phyloP scores from a whole-genome alignment of 1,139 yeast genomes.

The Magnusiomyces tetraspermus region DNA sequence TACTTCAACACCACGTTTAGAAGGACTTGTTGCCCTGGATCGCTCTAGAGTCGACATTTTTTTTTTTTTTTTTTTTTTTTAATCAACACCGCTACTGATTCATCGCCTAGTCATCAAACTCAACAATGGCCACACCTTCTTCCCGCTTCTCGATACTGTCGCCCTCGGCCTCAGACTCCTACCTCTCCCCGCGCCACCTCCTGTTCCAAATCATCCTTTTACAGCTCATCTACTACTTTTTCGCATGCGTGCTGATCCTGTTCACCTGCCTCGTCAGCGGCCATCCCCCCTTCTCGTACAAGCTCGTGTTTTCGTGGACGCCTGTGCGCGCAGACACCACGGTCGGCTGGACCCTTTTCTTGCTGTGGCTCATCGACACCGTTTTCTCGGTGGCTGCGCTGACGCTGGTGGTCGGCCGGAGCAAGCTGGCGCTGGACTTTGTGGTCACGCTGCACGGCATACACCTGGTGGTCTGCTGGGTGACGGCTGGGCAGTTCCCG shows the following conservation, averaged over 20 bases:
- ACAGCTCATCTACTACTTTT: slow-evolving; percentile 31
- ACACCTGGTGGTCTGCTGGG: slow-evolving; percentile 61
- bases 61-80: too few species aligned
- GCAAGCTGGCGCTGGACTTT: slow-evolving; percentile 92
- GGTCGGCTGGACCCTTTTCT: slow-evolving; percentile 62
- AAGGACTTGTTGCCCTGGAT: too few species aligned
- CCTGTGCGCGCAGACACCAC: slow-evolving; percentile 66
- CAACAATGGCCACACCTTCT: too few species aligned
- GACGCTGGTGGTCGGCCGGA: slow-evolving; percentile 80
- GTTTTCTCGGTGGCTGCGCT: slow-evolving; percentile 55
- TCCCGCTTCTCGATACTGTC: not conserved
- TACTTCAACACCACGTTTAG: too few species aligned
- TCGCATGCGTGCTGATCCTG: slow-evolving; percentile 30
- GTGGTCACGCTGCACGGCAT: slow-evolving; percentile 82
- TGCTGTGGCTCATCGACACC: slow-evolving; percentile 74
- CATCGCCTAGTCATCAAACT: too few species aligned
- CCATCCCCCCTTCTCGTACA: slow-evolving; percentile 38
- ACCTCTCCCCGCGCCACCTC: slow-evolving; percentile 32
- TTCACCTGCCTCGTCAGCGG: slow-evolving; percentile 34
- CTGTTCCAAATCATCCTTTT: slow-evolving; percentile 33
- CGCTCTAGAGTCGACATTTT: too few species aligned
- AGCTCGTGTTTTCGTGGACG: slow-evolving; percentile 80
- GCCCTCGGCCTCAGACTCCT: not conserved
- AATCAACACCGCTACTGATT: too few species aligned
- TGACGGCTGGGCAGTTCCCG: slow-evolving; percentile 59